phyloP scores from a whole-genome alignment of 2,329 filamentous ascomycete genomes.

The Stemphylium beticola region DNA sequence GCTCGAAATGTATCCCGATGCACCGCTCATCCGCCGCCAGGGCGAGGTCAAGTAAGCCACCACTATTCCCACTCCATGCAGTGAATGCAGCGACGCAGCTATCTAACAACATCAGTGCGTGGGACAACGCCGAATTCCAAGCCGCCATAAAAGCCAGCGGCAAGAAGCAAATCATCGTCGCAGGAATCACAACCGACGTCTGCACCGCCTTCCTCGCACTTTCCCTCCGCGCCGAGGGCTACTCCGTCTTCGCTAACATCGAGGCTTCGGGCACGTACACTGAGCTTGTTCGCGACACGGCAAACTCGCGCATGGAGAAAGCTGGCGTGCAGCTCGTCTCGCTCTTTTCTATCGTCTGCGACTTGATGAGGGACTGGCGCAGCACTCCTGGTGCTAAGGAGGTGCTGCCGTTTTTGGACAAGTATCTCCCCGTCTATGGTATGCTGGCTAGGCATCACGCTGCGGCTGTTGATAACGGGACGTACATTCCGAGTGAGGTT shows the following conservation, averaged over 20 bases:
- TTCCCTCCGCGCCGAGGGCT: constrained; percentile 73
- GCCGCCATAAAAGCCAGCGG: constrained; percentile 68
- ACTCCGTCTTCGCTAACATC: constrained; percentile 75
- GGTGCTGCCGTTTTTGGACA: constrained; percentile 69
- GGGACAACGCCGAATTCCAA: constrained; percentile 75
- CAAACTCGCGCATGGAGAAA: constrained; percentile 70
- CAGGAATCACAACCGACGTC: constrained; percentile 76
- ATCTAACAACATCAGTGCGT: constrained; percentile 56
- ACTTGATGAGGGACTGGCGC: constrained; percentile 76
- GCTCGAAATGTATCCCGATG: constrained; percentile 68
- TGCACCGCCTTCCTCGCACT: constrained; percentile 77
- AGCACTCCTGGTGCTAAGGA: constrained; percentile 58
- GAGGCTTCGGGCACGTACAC: constrained; percentile 74
- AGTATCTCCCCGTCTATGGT: constrained; percentile 70
- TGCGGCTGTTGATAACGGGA: constrained; percentile 66
- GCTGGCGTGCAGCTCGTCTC: constrained; percentile 70
- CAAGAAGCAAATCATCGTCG: constrained; percentile 73
- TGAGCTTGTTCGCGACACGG: constrained; percentile 64
- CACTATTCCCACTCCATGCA: neutral
- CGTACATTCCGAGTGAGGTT: constrained; percentile 62
- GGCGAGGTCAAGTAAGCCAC: constrained; percentile 68
- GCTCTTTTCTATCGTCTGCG: constrained; percentile 68
- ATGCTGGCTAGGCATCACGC: constrained; percentile 67
- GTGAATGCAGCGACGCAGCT: neutral
- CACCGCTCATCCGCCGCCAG: constrained; percentile 69